Evolutionary conservation across 352 stramenopile genomes (phyloP), one percentile per base, ranked within the genome.

Genomic region (Pythium sp.): DNA sequence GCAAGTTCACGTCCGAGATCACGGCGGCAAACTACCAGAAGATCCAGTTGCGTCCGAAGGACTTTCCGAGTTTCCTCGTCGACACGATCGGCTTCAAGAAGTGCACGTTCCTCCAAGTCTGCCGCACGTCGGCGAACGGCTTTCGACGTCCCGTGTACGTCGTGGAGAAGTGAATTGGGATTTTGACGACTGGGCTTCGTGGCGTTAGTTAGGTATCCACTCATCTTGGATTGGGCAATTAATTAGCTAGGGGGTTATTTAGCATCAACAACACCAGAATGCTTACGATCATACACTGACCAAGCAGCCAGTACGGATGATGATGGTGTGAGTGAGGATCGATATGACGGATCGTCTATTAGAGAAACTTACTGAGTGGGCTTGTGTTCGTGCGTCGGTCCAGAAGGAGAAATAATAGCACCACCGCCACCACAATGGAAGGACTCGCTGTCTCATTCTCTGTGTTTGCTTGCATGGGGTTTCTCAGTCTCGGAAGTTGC

Each of bases 1-100:
- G 86, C 61, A 94, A 92, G 64, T 91, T 93, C 66, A 94, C 85
- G 54, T 91, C 82, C n/a, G 84, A 87, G 56, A 65, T 86, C 49
- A 94, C 87, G 12, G 75, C 72, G 1, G 81, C 74, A 20, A 91
- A 92, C 64, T 94, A 93, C 69, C 65, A 78, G 22, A 79, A 81
- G 64, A 93, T 94, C 56, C 63, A 82, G 51, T 63, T 94, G 62
- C 83, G 87, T 22, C 87, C 85, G 2, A 92, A 92, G 71, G 81
- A 91, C 65, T 94, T 94, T 64, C 78, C 82, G 2, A 64, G 67
- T 14, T 83, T 83, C 69, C 75, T 94, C 30, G 69, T 78, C 6
- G 74, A 87, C 2, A 80, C 67, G 2, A 70, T 92, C 9, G 87
- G 87, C 5, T 94, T 94, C 56, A 74, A 70, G 49, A 88, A 72